phyloP scores from a whole-genome alignment of 768 basidiomycete species.

The Termitomyces titanicus region DNA sequence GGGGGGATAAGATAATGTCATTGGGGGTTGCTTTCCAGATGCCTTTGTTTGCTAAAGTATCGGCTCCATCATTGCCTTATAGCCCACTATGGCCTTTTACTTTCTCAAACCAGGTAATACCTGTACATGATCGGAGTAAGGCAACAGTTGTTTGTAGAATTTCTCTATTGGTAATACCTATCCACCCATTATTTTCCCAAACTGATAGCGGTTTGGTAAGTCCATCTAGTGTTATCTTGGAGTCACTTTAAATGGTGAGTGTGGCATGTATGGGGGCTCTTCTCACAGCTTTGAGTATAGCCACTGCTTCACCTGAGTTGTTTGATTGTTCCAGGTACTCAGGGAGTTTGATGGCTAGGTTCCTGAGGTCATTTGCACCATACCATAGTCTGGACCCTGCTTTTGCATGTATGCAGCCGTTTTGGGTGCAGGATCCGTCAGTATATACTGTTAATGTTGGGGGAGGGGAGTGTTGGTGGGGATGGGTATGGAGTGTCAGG shows the following conservation, averaged over 20 bases:
- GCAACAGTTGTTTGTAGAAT: too few relatives aligned
- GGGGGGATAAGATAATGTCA: too few relatives aligned
- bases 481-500: neutral
- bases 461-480: neutral
- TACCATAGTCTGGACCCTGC: constrained; percentile 17
- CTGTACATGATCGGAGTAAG: too few relatives aligned
- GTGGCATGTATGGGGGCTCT: neutral
- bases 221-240: constrained; percentile 16
- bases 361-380: constrained; percentile 9
- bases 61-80: too few relatives aligned
- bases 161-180: neutral
- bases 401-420: constrained; percentile 10
- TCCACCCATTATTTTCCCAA: constrained; percentile 26
- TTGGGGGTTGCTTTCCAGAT: too few relatives aligned
- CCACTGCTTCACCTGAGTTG: constrained; percentile 18
- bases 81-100: too few relatives aligned
- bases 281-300: constrained; percentile 8
- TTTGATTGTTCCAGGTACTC: constrained; percentile 14
- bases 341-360: constrained; percentile 10
- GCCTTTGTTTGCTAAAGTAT: too few relatives aligned
- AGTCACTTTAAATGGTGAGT: constrained; percentile 21
- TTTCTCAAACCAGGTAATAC: too few relatives aligned
- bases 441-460: constrained; percentile 16
- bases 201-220: constrained; percentile 13
- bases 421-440: constrained; percentile 19